phyloP scores from a whole-genome alignment of 2,329 filamentous ascomycete species.

The Helicocarpus griseus region DNA sequence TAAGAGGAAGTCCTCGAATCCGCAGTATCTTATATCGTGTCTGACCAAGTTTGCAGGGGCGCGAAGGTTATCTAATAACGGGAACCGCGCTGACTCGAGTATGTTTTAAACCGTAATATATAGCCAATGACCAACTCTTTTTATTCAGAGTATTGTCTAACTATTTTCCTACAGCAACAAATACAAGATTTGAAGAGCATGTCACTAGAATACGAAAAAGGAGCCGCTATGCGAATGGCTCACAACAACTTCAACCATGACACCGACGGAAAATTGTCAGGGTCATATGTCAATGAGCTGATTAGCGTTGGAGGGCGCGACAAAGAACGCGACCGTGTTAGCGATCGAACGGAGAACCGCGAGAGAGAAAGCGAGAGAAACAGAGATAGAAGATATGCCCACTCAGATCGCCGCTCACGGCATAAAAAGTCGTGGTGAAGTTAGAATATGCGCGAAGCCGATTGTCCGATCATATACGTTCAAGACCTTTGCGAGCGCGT shows the following conservation, averaged over 20 bases:
- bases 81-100: constrained; percentile 39
- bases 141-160: constrained; percentile 6
- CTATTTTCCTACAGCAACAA: constrained; percentile 31
- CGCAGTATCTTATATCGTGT: constrained; percentile 13
- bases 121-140: constrained; percentile 1
- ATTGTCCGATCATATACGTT: background rate
- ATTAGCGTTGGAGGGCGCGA: constrained; percentile 27
- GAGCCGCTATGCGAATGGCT: constrained; percentile 37
- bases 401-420: constrained; percentile 10
- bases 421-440: constrained; percentile 12
- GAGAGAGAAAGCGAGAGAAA: constrained; percentile 6
- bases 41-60: constrained; percentile 26
- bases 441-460: background rate
- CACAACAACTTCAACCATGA: constrained; percentile 11
- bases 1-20: constrained; percentile 16
- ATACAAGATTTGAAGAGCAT: constrained; percentile 40
- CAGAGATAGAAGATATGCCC: background rate
- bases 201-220: constrained; percentile 39
- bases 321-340: constrained; percentile 9
- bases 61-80: constrained; percentile 40
- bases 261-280: constrained; percentile 15
- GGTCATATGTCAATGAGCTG: constrained; percentile 36
- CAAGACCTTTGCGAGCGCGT: background rate
- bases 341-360: constrained; percentile 3
- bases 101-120: constrained; percentile 11